Evolutionary conservation across 2,329 filamentous ascomycete species (phyloP).

Genomic region (Fusarium temperatum): DNA sequence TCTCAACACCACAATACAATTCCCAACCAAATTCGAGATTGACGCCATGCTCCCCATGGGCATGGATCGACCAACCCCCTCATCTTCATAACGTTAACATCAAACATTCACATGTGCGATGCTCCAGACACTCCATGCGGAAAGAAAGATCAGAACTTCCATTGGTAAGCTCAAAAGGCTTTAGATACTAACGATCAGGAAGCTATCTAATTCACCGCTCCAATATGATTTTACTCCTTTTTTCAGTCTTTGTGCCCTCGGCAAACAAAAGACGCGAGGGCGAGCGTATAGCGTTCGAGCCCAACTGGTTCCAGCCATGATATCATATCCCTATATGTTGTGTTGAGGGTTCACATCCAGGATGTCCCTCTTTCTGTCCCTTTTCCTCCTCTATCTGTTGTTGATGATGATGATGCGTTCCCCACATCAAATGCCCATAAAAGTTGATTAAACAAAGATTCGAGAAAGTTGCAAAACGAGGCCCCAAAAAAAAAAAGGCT

Average conservation of each 20-base stretch:
- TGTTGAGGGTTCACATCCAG: constrained; percentile 23
- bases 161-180: constrained; percentile 40
- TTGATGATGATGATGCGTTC: constrained; percentile 25
- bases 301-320: constrained; percentile 31
- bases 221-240: constrained; percentile 40
- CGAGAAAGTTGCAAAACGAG: constrained; percentile 41
- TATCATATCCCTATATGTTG: constrained; percentile 33
- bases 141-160: constrained; percentile 43
- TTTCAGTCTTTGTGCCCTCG: constrained; percentile 34
- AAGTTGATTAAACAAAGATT: constrained; percentile 43
- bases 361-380: constrained; percentile 16
- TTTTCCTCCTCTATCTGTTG: constrained; percentile 36
- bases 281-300: constrained; percentile 25
- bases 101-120: constrained; percentile 3
- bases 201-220: constrained; percentile 39
- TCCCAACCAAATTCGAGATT: not conserved
- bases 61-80: not conserved
- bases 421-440: constrained; percentile 27
- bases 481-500: constrained; percentile 18
- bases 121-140: constrained; percentile 5
- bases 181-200: constrained; percentile 36
- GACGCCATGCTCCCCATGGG: not conserved
- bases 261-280: constrained; percentile 29
- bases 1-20: constrained; percentile 5
- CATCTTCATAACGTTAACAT: not conserved